Evolutionary conservation across 164 flowering plant genomes (phyloP), one percentile per base, ranked within the genome.

Genomic region (Berberis thunbergii): DNA sequence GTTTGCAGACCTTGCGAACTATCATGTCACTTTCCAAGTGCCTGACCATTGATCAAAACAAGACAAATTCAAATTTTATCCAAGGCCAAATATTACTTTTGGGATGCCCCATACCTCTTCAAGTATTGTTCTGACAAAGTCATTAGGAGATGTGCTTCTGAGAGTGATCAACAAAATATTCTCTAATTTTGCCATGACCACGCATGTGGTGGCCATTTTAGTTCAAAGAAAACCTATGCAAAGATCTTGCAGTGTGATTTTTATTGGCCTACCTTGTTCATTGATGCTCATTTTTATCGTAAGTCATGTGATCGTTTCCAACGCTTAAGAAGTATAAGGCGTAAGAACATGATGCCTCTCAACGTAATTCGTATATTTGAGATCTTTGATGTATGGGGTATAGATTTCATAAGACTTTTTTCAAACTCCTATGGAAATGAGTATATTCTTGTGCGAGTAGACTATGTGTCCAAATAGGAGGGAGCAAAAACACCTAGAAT

Each of bases 101-200:
- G 58, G 59, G 59, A 69, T 9, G 68, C 64, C 3, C 60, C 38
- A 6, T 55, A 55, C 58, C 41, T n/a, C 13, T 55, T 55, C 41
- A 55, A 55, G 38, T 55, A 55, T 49, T 58, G 64, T 59, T 62
- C 64, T 11, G 52, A 69, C 50, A 38, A 64, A 59, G 40, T 69
- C 39, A 59, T 57, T 58, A 13, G 62, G 9, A 41, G 67, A 43
- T 64, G 62, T 60, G 54, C 53, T 39, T 41, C 58, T 4, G 39
- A 55, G 7, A n/a, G 6, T n/a, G 41, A 55, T 7, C 38, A 55
- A 6, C n/a, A 38, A 38, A 38, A 55, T 5, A 12, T 55, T 8
- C 6, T 55, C 2, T 4, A n/a, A 3, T 55, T 55, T 6, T 55
- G 58, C 39, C 58, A 55, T 55, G 5, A 13, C 39, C 41, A 39